Base-by-base conservation (phyloP, 768 basidiomycete genomes). In the Suillus bovinus region DNA sequence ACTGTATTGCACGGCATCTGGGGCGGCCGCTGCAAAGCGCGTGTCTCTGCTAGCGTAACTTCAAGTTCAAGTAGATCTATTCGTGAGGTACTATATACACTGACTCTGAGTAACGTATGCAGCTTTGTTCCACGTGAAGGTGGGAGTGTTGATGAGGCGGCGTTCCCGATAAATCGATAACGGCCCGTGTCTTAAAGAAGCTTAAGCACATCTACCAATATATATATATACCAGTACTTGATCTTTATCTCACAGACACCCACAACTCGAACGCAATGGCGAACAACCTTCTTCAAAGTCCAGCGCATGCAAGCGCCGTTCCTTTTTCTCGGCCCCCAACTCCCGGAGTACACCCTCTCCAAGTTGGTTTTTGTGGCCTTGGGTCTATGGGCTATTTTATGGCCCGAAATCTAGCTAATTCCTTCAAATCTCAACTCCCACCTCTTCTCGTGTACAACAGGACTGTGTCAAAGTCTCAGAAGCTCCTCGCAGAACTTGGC, bases 401-500 rank as follows among this genome's bases (percentile, higher is more conserved):
- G 90, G 90, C 89, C 6, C 80, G 82, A 41, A 96, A 96, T 73
- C 80, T 96, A 41, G 91, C 90, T 41, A 84, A 75, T 46, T 77
- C 82, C 66, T 80, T 76, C 50, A 73, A 76, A 31, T 67, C 75
- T 6, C 76, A 81, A 52, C 67, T 79, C 38, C 78, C 79, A 0
- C 86, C 92, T 5, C 70, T 95, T 57, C 72, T 88, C 44, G 81
- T 96, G 9, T 94, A 85, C 80, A 96, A 95, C 70, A 84, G 94
- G 20, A 82, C 86, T 7, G 60, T 71, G 6, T 78, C 81, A 38
- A 93, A 90, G 72, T 74, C 84, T 17, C 82, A 89, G 59, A 79
- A 80, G n/a, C 81, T 91, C 1, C 71, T 77, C 5, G 74, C 82
- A 22, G 82, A 86, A 41, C 68, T 91, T 11, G 87, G 88, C 8